Base-by-base conservation (phyloP, 2,329 filamentous ascomycete species). In the Alternaria alternata region DNA sequence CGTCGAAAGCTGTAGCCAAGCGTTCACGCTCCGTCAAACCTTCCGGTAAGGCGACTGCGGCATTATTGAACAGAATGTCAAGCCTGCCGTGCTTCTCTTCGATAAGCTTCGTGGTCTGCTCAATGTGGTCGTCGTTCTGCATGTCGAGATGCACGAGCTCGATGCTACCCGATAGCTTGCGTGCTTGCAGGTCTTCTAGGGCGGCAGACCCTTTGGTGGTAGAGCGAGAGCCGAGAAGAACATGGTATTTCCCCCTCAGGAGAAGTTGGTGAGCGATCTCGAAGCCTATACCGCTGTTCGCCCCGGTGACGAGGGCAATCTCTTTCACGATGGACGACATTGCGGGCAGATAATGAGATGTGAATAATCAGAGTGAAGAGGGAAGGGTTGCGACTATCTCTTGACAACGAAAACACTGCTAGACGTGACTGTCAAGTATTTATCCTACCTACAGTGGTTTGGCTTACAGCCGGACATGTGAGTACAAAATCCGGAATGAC, bases 211-310 rank as follows among this genome's bases (percentile, higher is more conserved):
- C 73, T 57, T 66, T 73, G 3, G 59, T 32, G 6, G 57, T 26
- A 8, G 65, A 69, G 20, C 73, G 72, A 6, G 69, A 63, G 9
- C 66, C 60, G 6, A 75, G 41, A 8, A 75, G 61, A 7, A 75
- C 67, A 46, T 74, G 68, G 61, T 80, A 80, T n/a, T 64, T 68
- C 32, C 70, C 72, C 38, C 74, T 66, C 4, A 78, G 65, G 8
- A 82, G 76, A 2, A 79, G 75, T 38, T 78, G 72, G 51, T 76
- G 73, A 7, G 79, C 80, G 9, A 82, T 76, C 57, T 83, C 82
- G 59, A 79, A 81, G 30, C 84, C 84, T 26, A 86, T 83, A 53
- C 84, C 84, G 54, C 78, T 79, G 64, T 82, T 85, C 22, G 78
- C 81, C 7, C 78, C 78, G 3, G 77, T 79, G 49, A 80, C 65